Evolutionary conservation across 2,329 filamentous ascomycete species (phyloP).

Genomic region (Leptographium lundbergii): DNA sequence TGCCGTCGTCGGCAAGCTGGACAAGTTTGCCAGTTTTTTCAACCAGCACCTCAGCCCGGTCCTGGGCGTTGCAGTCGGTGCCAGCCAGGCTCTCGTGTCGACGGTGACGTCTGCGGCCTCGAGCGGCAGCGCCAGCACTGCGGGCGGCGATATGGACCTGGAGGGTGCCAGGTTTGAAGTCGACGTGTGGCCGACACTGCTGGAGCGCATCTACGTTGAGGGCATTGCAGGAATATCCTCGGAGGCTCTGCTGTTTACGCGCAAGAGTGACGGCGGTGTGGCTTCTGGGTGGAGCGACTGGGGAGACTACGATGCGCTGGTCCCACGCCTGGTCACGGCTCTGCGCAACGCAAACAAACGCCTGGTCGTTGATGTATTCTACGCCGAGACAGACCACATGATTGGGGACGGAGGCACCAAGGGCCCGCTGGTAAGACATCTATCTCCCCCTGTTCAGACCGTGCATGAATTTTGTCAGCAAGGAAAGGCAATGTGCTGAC

Average conservation of each 20-base stretch:
- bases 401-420: constrained; percentile 15
- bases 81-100: constrained; percentile 1
- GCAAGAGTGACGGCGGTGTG: constrained; percentile 9
- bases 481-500: neutral
- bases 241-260: constrained; percentile 18
- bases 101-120: neutral
- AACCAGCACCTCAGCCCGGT: constrained; percentile 12
- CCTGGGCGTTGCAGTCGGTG: constrained; percentile 5
- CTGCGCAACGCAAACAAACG: constrained; percentile 8
- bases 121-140: neutral
- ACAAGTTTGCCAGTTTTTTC: constrained; percentile 14
- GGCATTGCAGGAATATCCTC: constrained; percentile 15
- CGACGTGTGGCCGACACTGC: constrained; percentile 8
- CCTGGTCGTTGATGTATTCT: constrained; percentile 17
- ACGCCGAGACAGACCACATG: constrained; percentile 17
- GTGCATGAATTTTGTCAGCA: no score
- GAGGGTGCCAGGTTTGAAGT: constrained; percentile 13
- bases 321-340: constrained; percentile 15
- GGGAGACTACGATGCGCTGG: constrained; percentile 18
- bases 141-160: neutral
- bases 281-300: constrained; percentile 17
- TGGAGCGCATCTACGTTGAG: constrained; percentile 15
- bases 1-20: constrained; percentile 10
- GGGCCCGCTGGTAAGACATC: constrained; percentile 2
- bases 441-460: neutral